Percentiles rank a stretch among this genome's conserved stretches.
These are phyloP conservation scores for Hippophae rhamnoides DNA, from an alignment of 306 rosid species.

Conservation along the genomic window DNA sequence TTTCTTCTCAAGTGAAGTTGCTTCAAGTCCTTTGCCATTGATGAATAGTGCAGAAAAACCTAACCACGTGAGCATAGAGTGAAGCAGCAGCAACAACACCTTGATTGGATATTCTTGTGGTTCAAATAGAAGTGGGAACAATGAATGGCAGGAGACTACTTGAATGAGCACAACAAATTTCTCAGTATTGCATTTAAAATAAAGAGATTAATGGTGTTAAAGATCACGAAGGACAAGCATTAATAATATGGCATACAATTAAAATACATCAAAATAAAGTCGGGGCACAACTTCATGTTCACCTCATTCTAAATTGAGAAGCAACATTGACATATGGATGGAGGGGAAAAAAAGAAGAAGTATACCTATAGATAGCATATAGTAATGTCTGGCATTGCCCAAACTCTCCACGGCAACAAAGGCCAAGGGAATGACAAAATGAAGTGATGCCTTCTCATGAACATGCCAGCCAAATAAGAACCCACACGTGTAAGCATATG, in stretches of 20 bases:
- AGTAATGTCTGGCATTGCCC: constrained; percentile 74
- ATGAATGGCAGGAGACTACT: constrained; percentile 83
- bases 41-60: constrained; percentile 58
- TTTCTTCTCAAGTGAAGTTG: constrained; percentile 14
- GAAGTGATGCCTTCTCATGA: constrained; percentile 93
- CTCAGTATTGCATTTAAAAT: neutral
- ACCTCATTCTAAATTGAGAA: too few species aligned
- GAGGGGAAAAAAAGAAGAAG: constrained; percentile 18
- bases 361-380: constrained; percentile 70
- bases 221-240: neutral
- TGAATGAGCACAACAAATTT: constrained; percentile 11
- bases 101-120: constrained; percentile 81
- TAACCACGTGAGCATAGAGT: constrained; percentile 59
- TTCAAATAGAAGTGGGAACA: constrained; percentile 71
- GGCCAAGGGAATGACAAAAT: constrained; percentile 82
- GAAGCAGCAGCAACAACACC: constrained; percentile 54
- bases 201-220: neutral
- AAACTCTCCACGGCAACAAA: constrained; percentile 48
- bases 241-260: neutral
- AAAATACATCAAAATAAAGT: too few species aligned
- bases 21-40: constrained; percentile 25
- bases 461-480: constrained; percentile 97
- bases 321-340: neutral
- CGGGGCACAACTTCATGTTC: too few species aligned
- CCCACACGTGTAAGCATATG: constrained; percentile 87